Base-by-base conservation (phyloP, 2,329 filamentous ascomycete species). In the Phialemoniopsis sp. region DNA sequence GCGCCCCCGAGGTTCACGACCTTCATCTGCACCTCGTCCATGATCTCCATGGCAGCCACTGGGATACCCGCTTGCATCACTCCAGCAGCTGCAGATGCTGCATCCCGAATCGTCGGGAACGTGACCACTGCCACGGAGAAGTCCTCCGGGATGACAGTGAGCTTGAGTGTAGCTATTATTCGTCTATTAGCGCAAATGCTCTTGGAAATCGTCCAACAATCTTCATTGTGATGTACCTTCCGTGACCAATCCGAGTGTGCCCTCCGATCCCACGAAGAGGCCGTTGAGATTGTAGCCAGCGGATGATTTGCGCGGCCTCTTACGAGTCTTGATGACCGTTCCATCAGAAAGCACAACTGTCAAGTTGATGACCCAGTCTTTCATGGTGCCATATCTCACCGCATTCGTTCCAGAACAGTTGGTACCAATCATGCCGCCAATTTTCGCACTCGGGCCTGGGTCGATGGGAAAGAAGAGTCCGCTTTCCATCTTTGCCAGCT, bases 391-490 rank as follows among this genome's bases (percentile, higher is more conserved):
- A 54, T 91, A 91, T 48, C 80, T 75, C 31, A 89, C 85, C 3
- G 85, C 85, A 52, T 89, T 90, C 0, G 87, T 91, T 3, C 87
- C 87, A 12, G 80, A 84, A 55, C 79, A 82, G 53, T 87, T 88
- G 9, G 86, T 90, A 12, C 85, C 85, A 19, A 90, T 78, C 87
- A 91, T 91, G 32, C 86, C 86, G 36, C 86, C 86, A 50, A 90
- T 88, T 64, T 85, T 86, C 13, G 86, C 85, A 49, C 72, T 78
- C 43, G 77, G 78, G 19, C 75, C 73, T 69, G 90, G 90, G 54
- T 96, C 90, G 12, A 95, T 82, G 1, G 90, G 90, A 57, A 95
- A 94, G 66, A 95, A 95, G 2, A 96, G 76, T 0, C 87, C 87
- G 4, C 78, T 82, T 30, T 78, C 72, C 60, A 85, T 78, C 53